These are phyloP conservation scores for Phylloporus rhodoxanthus DNA, from an alignment of 768 basidiomycete species.

Conservation along the genomic window DNA sequence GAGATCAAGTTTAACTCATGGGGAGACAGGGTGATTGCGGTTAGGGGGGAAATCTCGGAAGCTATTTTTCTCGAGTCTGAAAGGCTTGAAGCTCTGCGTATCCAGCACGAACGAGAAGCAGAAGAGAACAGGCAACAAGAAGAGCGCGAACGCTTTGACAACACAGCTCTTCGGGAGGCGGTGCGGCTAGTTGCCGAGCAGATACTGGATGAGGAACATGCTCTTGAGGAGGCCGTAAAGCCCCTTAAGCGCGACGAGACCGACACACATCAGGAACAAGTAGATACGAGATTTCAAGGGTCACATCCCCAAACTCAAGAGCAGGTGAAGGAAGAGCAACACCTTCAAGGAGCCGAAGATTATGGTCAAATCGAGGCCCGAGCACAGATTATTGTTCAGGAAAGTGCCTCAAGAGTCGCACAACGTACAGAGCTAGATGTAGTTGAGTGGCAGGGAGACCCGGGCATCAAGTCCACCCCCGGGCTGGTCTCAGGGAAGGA, in stretches of 20 bases:
- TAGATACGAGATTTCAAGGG: constrained; percentile 7
- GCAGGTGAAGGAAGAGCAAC: not conserved
- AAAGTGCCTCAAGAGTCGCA: not conserved
- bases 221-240: not conserved
- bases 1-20: constrained; percentile 46
- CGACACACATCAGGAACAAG: constrained; percentile 23
- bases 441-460: not conserved
- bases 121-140: constrained; percentile 17
- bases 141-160: constrained; percentile 25
- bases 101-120: constrained; percentile 23
- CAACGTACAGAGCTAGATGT: constrained; percentile 1
- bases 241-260: constrained; percentile 14
- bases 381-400: not conserved
- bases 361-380: not conserved
- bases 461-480: not conserved
- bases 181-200: constrained; percentile 26
- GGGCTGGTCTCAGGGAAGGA: constrained; percentile 3
- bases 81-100: constrained; percentile 36
- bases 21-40: constrained; percentile 32
- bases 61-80: constrained; percentile 38
- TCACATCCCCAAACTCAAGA: not conserved
- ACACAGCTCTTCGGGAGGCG: constrained; percentile 32
- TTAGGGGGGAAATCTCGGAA: constrained; percentile 36
- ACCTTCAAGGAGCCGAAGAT: constrained; percentile 2
- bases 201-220: constrained; percentile 28